Base-by-base conservation (phyloP, 2,329 filamentous ascomycete species). In the Teratosphaeria pseudoeucalypti region DNA sequence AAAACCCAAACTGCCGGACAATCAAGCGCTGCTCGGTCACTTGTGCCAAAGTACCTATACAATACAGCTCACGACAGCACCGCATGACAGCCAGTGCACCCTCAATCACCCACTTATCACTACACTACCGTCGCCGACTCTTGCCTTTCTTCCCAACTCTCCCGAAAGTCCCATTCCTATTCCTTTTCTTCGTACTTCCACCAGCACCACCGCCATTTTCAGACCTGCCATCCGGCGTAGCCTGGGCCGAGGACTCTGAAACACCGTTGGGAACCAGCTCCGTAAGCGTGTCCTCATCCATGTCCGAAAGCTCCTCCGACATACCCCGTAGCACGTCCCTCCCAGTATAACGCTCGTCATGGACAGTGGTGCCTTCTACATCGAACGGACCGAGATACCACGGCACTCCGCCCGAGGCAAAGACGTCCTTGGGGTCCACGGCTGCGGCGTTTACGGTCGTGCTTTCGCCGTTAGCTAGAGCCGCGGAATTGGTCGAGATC, bases 341-440 rank as follows among this genome's bases (percentile, higher is more conserved):
- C 1, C 86, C 89, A 0, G 83, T 85, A 79, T 86, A 90, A 57
- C 85, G 81, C 73, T 92, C 88, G 64, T 87, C 87, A 58, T 89
- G 79, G 10, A 92, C 83, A 0, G 87, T 92, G 0, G 90, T 95
- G 59, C 91, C 92, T 57, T 84, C 69, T 58, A 89, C 87, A 57
- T 94, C 84, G 70, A 95, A 95, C 9, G 84, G 81, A 68, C 89
- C 83, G 61, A 96, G 82, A 73, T 95, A 96, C 90, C 91, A 96
- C 7, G 90, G 85, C 12, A 95, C 79, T 37, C 92, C 92, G 60
- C 92, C 92, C 55, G 87, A 81, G 2, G 82, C 82, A 57, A 72
- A 68, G 37, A 70, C 63, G 57, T 73, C 67, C 39, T 56, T 39
- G 26, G 55, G 32, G 26, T 67, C 62, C 53, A 82, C 80, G 14